Evolutionary conservation across 495 filamentous ascomycete species (phyloP).

Genomic region (Trichoderma asperelloides): DNA sequence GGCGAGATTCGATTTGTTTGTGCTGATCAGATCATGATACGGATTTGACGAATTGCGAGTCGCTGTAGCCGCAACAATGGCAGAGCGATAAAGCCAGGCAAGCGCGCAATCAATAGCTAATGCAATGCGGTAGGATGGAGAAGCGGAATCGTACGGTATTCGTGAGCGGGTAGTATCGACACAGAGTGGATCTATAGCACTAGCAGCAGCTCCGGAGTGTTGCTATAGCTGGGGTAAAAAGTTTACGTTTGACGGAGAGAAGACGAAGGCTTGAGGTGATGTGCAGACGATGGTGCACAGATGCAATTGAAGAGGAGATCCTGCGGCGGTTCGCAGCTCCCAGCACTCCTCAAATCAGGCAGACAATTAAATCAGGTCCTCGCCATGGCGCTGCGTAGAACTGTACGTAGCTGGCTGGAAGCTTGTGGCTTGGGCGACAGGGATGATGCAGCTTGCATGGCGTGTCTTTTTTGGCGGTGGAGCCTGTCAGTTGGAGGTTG

Average conservation of each 20-base stretch:
- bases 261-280: too few relatives aligned
- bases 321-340: too few relatives aligned
- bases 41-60: background rate
- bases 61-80: background rate
- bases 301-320: too few relatives aligned
- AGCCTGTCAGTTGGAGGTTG: too few relatives aligned
- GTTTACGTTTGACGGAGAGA: too few relatives aligned
- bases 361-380: background rate
- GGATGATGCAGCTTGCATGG: background rate
- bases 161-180: too few relatives aligned
- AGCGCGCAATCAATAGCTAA: background rate
- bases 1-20: slow-evolving; percentile 6
- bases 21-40: slow-evolving; percentile 1
- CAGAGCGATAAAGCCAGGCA: background rate
- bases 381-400: background rate
- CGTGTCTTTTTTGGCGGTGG: background rate
- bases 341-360: background rate
- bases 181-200: too few relatives aligned
- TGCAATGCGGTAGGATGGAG: background rate
- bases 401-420: too few relatives aligned
- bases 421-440: background rate
- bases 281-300: too few relatives aligned
- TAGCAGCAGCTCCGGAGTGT: too few relatives aligned
- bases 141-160: too few relatives aligned
- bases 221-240: too few relatives aligned